phyloP scores from a whole-genome alignment of 2,329 filamentous ascomycete species.

The Epichloe typhina region DNA sequence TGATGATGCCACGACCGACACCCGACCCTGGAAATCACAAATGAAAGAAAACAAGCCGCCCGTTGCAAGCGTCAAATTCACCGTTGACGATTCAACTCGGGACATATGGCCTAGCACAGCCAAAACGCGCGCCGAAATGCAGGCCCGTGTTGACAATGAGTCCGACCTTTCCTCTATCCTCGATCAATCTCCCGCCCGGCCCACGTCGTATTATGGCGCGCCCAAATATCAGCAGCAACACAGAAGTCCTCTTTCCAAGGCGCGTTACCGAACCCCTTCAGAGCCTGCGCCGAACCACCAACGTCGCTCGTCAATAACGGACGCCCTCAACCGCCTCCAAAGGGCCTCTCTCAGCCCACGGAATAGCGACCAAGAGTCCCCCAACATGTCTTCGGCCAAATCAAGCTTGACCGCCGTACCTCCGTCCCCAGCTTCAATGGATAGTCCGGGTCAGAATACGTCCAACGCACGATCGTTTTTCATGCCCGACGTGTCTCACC shows the following conservation, averaged over 20 bases:
- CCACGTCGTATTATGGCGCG: slow-evolving; percentile 13
- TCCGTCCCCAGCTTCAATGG: slow-evolving; percentile 22
- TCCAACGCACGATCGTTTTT: slow-evolving; percentile 39
- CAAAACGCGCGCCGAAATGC: slow-evolving; percentile 36
- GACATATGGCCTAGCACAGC: slow-evolving; percentile 26
- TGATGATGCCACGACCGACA: slow-evolving; percentile 20
- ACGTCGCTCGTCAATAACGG: slow-evolving; percentile 19
- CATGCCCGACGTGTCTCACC: slow-evolving; percentile 38
- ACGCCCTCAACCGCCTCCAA: slow-evolving; percentile 22
- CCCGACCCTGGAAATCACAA: slow-evolving; percentile 22
- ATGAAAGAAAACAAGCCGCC: slow-evolving; percentile 35
- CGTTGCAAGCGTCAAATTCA: slow-evolving; percentile 17
- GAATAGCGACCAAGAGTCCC: slow-evolving; percentile 15
- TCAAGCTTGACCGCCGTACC: slow-evolving; percentile 29
- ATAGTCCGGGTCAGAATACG: slow-evolving; percentile 22
- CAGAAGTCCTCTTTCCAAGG: slow-evolving; percentile 25
- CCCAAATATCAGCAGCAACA: slow-evolving; percentile 19
- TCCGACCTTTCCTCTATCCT: slow-evolving; percentile 34
- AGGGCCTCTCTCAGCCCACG: slow-evolving; percentile 22
- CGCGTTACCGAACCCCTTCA: slow-evolving; percentile 20
- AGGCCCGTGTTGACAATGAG: slow-evolving; percentile 39
- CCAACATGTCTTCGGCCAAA: slow-evolving; percentile 25
- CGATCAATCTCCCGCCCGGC: slow-evolving; percentile 24
- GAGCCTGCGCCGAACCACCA: slow-evolving; percentile 13
- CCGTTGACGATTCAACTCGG: slow-evolving; percentile 28